Evolutionary conservation across 805 yeast genomes (phyloP), one percentile per base, ranked within the genome.

Genomic region (Nakazawaea wyomingensis): DNA sequence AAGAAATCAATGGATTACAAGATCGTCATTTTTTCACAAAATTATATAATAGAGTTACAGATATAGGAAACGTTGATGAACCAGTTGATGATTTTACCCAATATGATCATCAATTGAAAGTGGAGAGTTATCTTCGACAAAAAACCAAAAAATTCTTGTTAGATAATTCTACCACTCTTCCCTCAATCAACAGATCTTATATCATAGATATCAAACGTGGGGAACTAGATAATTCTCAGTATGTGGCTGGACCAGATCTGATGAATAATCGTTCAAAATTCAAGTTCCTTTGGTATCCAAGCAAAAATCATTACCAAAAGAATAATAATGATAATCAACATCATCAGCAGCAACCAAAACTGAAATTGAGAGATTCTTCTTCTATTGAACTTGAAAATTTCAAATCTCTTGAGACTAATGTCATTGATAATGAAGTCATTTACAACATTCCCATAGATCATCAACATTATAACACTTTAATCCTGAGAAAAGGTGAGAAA

Each of bases 71-170:
- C 13, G 22, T 17, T 22, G 27, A 30, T 5, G 16, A 4, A 6
- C 43, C 39, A 4, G 16, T 37, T 6, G 48, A 50, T 6, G 68
- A 64, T 37, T 64, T 61, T 48, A 55, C 53, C n/a, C 48, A 41
- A 9, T 64, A 64, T 43, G 56, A 60, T 31, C 47, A 40, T 8
- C 39, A 46, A 16, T 40, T 63, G 2, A 37, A 44, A 27, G 43
- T 51, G 18, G 67, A 64, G 34, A 59, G 57, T 9, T 47, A 37
- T 20, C 52, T 62, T 3, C 48, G 52, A 21, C 35, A 45, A 4
- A 59, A 50, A 28, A 37, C 42, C 3, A 35, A 56, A 4, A 34
- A 46, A 14, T 47, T 34, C 19, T 13, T 39, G 34, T 3, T 11
- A 14, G 24, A 19, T 5, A 14, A 30, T 11, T 10, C n/a, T 24